Conservation (phyloP, 768 basidiomycete genomes). For the Boletus edulis region DNA sequence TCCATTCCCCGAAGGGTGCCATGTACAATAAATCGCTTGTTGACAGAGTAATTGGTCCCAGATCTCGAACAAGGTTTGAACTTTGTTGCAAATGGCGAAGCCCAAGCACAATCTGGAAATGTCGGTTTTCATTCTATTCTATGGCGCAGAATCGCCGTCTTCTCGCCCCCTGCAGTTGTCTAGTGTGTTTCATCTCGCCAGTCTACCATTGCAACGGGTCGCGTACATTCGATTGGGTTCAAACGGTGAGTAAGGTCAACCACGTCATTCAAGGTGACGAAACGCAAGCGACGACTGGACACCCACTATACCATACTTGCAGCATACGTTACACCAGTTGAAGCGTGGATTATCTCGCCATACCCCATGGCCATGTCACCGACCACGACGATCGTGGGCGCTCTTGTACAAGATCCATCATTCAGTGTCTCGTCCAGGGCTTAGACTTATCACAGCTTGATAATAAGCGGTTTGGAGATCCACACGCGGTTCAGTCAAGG, state of each 20-base stretch:
- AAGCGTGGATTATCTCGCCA: background rate
- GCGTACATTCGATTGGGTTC: conserved; percentile 1
- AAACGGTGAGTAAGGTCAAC: background rate
- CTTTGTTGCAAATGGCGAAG: background rate
- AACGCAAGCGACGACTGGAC: background rate
- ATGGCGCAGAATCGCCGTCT: background rate
- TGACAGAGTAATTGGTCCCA: conserved; percentile 5
- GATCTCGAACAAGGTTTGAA: background rate
- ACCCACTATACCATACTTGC: background rate
- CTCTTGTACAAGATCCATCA: background rate
- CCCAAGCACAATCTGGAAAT: background rate
- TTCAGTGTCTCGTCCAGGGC: background rate
- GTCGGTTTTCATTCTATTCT: background rate
- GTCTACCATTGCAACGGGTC: background rate
- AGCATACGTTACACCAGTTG: background rate
- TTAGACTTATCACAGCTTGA: background rate
- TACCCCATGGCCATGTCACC: background rate
- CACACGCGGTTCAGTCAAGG: conserved; percentile 12
- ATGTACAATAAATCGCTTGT: conserved; percentile 7
- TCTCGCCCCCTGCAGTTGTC: background rate
- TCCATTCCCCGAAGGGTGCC: background rate
- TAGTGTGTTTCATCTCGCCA: background rate
- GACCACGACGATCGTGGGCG: conserved; percentile 8
- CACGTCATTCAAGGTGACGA: background rate
- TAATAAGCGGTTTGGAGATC: too few species aligned